Evolutionary conservation across 768 basidiomycete species (phyloP), one percentile per base, ranked within the genome.

Genomic region (Dictyophora rubrovolvata): DNA sequence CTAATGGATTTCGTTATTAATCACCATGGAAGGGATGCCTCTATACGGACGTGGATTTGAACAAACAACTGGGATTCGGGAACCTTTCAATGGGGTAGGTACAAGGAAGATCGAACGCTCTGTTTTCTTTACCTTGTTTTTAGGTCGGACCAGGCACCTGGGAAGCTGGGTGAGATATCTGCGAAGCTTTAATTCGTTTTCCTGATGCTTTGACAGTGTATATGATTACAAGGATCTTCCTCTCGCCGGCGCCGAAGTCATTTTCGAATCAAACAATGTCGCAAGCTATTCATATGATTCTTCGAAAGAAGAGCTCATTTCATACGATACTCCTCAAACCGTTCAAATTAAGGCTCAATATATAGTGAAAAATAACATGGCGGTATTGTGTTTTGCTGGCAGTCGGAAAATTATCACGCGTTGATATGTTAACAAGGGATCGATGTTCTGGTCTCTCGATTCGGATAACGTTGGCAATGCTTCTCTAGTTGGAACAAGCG

Each of bases 41-140:
- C 74, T 90, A 3, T 93, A 91, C 65, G 89, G 89, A 0, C 83
- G 84, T 64, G 82, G 84, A 1, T 93, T 91, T 65, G 83, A 87
- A 66, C 72, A 79, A 34, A 91, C 89, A 0, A 65, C 68, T 36
- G 85, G 86, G 6, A 73, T 90, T 60, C 87, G 87, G 5, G 71
- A 77, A 46, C 68, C 87, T 3, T 93, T 84, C 72, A 80, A 67
- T 28, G 87, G 88, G 14, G 83, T 86, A 67, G 66, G 77, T 6
- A 50, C 34, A 48, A 61, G 61, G 6, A 46, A 46, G 22, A 17
- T 20, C 34, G 36, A 36, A 59, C 51, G 20, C 28, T 23, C 59
- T 17, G 8, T 46, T 28, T 34, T 52, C 33, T 22, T 11, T 48
- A 8, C 14, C 12, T 22, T 11, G 37, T 22, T 53, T 18, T 16